Evolutionary conservation across 257 asterid species (phyloP), one percentile per base, ranked within the genome.

Genomic region (Linaria vulgaris): DNA sequence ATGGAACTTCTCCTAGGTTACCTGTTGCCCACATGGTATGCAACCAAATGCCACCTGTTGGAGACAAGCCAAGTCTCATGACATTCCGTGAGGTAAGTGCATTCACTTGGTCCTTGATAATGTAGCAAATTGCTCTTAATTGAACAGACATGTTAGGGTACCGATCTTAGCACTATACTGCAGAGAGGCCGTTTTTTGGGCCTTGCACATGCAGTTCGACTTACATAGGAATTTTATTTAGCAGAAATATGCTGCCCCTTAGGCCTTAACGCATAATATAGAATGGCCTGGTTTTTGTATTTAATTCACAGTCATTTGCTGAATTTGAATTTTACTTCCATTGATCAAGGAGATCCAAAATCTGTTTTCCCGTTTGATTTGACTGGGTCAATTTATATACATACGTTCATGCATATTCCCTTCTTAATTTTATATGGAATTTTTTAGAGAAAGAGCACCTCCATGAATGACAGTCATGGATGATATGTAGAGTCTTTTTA

Each of bases 21-120:
- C 99, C 99, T 74, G 90, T 84, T 68, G 99, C 96, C 41, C 97
- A 85, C 76, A 90, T 94, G 97, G 95, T 90, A 66, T 94, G 99
- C 85, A 94, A 94, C 79, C 99, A 94, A 78, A 94, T 94, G 96
- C 97, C 97, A 70, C 99, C 99, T 8, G 97, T 94, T 17, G 99
- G 99, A 45, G 85, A 94, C 74, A 94, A 94, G 67, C 99, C 99
- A 53, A 94, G 99, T 78, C 90, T 94, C 37, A 94, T 94, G 99
- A 94, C 99, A 38, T 94, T 94, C 67, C 89, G 83, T 13, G 99
- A 94, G 96, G 99, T 87, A 74, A 80, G 72, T 62, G 56, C 47
- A 41, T 70, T 20, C 66, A 43, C 54, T 56, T 64, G 48, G 49
- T 64, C 56, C 45, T 10, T 30, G 17, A 51, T 63, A 57, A 34